These are phyloP conservation scores for Passiflora organensis DNA, from an alignment of 345 rosid genomes.

Conservation along the genomic window DNA sequence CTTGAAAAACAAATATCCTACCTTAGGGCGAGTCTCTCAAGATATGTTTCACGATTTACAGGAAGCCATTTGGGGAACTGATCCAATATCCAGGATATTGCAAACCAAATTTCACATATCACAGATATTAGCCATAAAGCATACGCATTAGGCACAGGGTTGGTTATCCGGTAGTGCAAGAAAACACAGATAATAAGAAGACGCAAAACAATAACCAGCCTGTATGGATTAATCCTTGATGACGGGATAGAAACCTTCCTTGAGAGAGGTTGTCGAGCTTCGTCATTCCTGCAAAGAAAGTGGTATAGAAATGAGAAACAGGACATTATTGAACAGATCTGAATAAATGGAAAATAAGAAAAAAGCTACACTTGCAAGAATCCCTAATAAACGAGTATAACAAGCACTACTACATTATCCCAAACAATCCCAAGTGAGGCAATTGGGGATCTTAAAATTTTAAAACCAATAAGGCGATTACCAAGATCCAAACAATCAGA, in stretches of 20 bases:
- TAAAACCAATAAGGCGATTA: no score
- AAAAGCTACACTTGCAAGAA: no score
- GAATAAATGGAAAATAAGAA: no score
- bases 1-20: conserved; percentile 10
- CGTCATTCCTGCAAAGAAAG: conserved; percentile 62
- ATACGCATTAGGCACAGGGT: conserved; percentile 81
- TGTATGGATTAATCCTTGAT: conserved; percentile 87
- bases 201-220: conserved; percentile 90
- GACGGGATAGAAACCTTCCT: conserved; percentile 90
- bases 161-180: conserved; percentile 84
- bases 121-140: conserved; percentile 86
- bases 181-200: conserved; percentile 72
- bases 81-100: conserved; percentile 93
- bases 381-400: no score
- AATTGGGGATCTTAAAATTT: no score
- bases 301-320: conserved; percentile 2
- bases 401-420: no score
- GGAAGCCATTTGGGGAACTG: conserved; percentile 98
- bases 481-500: not conserved
- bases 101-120: conserved; percentile 97
- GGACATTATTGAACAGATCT: no score
- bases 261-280: conserved; percentile 92
- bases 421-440: no score
- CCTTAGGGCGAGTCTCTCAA: conserved; percentile 89
- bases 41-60: conserved; percentile 87